These are phyloP conservation scores for California macrophylla DNA, from an alignment of 441 rosid species.

Conservation along the genomic window DNA sequence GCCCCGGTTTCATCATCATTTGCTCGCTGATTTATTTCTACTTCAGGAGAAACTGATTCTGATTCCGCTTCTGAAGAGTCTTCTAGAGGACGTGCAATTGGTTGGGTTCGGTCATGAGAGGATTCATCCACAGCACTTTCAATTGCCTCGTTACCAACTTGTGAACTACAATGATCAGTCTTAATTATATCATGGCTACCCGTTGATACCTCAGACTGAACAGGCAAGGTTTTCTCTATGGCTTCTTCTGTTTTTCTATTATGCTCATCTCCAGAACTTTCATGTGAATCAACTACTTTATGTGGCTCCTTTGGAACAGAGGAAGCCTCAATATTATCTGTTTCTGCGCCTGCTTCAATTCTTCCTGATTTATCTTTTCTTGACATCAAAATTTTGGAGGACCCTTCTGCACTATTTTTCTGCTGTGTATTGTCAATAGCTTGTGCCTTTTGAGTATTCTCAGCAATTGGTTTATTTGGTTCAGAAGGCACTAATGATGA, in stretches of 20 bases:
- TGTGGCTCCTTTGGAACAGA: slow-evolving; percentile 25
- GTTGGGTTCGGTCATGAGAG: slow-evolving; percentile 19
- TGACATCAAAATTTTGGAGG: slow-evolving; percentile 30
- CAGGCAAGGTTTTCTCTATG: slow-evolving; percentile 27
- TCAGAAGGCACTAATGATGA: slow-evolving; percentile 24
- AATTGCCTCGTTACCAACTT: slow-evolving; percentile 24
- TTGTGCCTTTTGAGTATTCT: slow-evolving; percentile 23
- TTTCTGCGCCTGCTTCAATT: slow-evolving; percentile 23
- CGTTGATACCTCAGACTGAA: slow-evolving; percentile 31
- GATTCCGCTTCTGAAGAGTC: slow-evolving; percentile 36
- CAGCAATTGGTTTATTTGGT: slow-evolving; percentile 28
- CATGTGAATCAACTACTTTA: slow-evolving; percentile 29
- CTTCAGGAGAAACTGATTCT: slow-evolving; percentile 30
- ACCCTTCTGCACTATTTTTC: slow-evolving; percentile 24
- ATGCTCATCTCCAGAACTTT: slow-evolving; percentile 26
- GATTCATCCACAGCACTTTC: slow-evolving; percentile 25
- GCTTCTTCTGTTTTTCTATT: slow-evolving; percentile 29
- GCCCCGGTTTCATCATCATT: slow-evolving; percentile 29
- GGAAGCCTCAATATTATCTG: slow-evolving; percentile 26
- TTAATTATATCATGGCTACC: slow-evolving; percentile 26
- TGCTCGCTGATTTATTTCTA: slow-evolving; percentile 27
- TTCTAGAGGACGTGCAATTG: slow-evolving; percentile 30
- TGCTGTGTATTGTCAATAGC: slow-evolving; percentile 26
- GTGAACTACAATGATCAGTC: slow-evolving; percentile 32
- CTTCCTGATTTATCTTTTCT: slow-evolving; percentile 33